These are phyloP conservation scores for Amphicarpaea edgeworthii DNA, from an alignment of 306 rosid genomes.

Conservation along the genomic window DNA sequence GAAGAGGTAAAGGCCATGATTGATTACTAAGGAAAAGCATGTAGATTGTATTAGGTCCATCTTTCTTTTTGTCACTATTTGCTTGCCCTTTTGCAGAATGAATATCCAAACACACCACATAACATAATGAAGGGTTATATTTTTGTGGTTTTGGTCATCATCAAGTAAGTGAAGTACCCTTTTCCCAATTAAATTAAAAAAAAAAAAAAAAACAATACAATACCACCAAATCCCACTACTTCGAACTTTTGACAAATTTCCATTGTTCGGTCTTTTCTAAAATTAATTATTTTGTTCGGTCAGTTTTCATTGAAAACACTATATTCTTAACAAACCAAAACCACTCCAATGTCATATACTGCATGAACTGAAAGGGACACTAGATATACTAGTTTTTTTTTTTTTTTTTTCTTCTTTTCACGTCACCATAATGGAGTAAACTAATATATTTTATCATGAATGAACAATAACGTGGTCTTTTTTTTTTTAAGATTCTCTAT, in stretches of 20 bases:
- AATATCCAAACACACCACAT: constrained; percentile 12
- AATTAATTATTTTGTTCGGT: constrained; percentile 29
- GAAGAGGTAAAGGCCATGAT: constrained; percentile 26
- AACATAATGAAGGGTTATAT: not conserved
- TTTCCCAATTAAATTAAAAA: constrained; percentile 47
- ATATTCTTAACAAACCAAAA: constrained; percentile 48
- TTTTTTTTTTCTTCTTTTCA: constrained; percentile 17
- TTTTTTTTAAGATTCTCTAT: not conserved
- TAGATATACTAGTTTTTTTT: constrained; percentile 19
- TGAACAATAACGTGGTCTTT: not conserved
- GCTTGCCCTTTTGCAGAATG: constrained; percentile 59
- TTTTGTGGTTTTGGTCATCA: constrained; percentile 42
- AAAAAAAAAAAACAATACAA: constrained; percentile 35
- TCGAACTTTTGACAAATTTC: constrained; percentile 55
- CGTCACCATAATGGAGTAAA: constrained; percentile 8
- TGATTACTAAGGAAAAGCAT: constrained; percentile 29
- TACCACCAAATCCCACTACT: constrained; percentile 73
- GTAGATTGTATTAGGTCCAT: constrained; percentile 45
- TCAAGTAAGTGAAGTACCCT: constrained; percentile 29
- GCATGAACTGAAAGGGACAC: constrained; percentile 39
- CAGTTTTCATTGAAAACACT: constrained; percentile 38
- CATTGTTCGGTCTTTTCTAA: constrained; percentile 19
- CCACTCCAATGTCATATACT: constrained; percentile 41
- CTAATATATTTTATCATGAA: constrained; percentile 6
- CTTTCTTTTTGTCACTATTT: constrained; percentile 67